These are phyloP conservation scores for Colletotrichum simmondsii DNA, from an alignment of 2,329 filamentous ascomycete genomes.

Conservation along the genomic window DNA sequence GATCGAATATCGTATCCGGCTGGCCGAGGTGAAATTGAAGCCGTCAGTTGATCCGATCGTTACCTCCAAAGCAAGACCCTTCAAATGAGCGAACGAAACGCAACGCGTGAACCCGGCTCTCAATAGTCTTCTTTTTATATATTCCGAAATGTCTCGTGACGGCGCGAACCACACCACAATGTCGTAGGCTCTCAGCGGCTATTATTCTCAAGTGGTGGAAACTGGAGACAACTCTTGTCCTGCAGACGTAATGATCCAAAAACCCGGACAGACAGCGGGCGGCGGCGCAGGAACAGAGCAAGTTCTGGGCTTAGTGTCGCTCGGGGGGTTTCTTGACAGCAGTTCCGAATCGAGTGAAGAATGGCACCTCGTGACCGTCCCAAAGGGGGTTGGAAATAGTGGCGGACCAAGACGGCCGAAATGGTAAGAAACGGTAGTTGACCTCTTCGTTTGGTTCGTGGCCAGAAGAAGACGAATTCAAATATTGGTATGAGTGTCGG, in stretches of 20 bases:
- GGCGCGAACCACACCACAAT: conserved; percentile 4
- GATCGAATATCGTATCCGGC: neutral
- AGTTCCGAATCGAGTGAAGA: conserved; percentile 19
- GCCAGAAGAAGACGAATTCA: neutral
- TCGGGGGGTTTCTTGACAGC: conserved; percentile 4
- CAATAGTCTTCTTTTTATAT: conserved; percentile 3
- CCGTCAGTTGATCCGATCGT: neutral
- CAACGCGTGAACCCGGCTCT: neutral
- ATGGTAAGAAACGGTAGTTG: neutral
- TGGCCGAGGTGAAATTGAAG: neutral
- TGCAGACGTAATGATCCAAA: neutral
- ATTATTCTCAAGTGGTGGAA: conserved; percentile 10
- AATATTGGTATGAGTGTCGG: neutral
- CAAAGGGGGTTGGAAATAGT: conserved; percentile 5
- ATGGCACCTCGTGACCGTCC: conserved; percentile 32
- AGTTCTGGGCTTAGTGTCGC: neutral
- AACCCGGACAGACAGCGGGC: neutral
- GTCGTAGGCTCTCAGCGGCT: neutral
- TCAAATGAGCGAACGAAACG: neutral
- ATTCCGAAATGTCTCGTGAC: conserved; percentile 13
- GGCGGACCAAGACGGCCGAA: conserved; percentile 17
- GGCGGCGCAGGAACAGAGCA: conserved; percentile 11
- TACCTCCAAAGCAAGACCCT: neutral
- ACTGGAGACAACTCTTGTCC: neutral
- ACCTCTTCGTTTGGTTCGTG: too few relatives aligned